Evolutionary conservation across 1,139 yeast genomes (phyloP).

Genomic region (Groenewaldozyma sp.): DNA sequence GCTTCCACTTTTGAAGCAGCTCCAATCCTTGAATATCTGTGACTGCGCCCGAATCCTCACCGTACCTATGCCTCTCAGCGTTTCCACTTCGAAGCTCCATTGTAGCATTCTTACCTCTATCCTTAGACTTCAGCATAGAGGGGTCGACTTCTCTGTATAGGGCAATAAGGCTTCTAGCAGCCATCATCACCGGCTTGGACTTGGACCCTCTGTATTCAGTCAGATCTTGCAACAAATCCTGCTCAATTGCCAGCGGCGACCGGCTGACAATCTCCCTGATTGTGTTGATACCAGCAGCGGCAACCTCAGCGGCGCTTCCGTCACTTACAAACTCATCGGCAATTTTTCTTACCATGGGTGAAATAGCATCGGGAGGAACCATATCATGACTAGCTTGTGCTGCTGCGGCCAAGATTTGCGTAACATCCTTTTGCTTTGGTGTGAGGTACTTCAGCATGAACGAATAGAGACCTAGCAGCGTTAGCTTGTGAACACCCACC

Average conservation of each 20-base stretch:
- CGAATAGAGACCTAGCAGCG: conserved; percentile 81
- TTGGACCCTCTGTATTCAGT: conserved; percentile 87
- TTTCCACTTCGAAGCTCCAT: conserved; percentile 49
- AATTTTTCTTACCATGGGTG: conserved; percentile 73
- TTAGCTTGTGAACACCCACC: conserved; percentile 89
- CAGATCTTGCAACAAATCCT: conserved; percentile 76
- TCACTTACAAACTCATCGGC: conserved; percentile 98
- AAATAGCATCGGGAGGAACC: conserved; percentile 88
- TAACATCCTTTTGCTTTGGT: conserved; percentile 89
- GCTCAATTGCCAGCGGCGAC: conserved; percentile 90
- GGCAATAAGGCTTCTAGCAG: conserved; percentile 81
- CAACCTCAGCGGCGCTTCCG: conserved; percentile 96
- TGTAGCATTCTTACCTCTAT: conserved; percentile 85
- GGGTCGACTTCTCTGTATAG: conserved; percentile 93
- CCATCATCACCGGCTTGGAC: conserved; percentile 87
- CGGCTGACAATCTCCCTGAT: conserved; percentile 86
- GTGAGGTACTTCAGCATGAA: conserved; percentile 81
- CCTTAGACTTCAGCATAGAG: conserved; percentile 81
- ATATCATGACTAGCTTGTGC: conserved; percentile 96
- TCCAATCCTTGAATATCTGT: conserved; percentile 81
- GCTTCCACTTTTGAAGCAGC: conserved; percentile 78
- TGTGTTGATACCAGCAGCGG: conserved; percentile 94
- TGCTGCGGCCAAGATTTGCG: conserved; percentile 91
- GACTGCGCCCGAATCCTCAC: conserved; percentile 38
- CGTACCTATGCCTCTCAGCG: conserved; percentile 38